A percentile compares a stretch with the other conserved stretches of the same genome.
These are phyloP conservation scores for Sextonia rubra DNA, from an alignment of 164 flowering plant species.

Conservation along the genomic window DNA sequence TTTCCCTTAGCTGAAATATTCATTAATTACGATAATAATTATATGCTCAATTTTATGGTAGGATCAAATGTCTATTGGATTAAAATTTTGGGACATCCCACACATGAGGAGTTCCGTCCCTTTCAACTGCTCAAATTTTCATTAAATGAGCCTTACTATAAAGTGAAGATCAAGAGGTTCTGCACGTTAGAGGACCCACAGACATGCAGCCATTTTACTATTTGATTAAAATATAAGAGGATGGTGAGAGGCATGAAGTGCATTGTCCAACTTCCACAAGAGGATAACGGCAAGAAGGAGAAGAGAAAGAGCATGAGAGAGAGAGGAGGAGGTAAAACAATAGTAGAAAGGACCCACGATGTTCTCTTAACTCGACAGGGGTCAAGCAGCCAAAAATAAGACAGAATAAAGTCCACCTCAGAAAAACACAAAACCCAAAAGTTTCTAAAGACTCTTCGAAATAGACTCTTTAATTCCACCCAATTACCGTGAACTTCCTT, in stretches of 20 bases:
- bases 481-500: constrained; percentile 6
- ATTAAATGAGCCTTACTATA: too few species aligned
- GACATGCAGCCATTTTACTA: background rate
- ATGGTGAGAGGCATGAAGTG: constrained; percentile 12
- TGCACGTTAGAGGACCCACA: too few species aligned
- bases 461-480: background rate
- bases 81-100: too few species aligned
- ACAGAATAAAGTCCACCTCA: background rate
- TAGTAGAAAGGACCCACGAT: background rate
- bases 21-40: too few species aligned
- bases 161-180: too few species aligned
- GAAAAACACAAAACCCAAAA: background rate
- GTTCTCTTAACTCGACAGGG: background rate
- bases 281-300: constrained; percentile 4
- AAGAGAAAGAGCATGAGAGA: constrained; percentile 10
- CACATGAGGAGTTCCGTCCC: too few species aligned
- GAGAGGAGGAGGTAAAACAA: background rate
- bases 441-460: background rate
- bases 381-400: too few species aligned
- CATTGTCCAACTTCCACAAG: constrained; percentile 16
- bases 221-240: background rate
- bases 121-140: too few species aligned
- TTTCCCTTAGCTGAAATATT: too few species aligned
- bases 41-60: too few species aligned
- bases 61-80: too few species aligned